These are phyloP conservation scores for Calonectria pseudoturangicola DNA, from an alignment of 2,329 filamentous ascomycete species.

Conservation along the genomic window DNA sequence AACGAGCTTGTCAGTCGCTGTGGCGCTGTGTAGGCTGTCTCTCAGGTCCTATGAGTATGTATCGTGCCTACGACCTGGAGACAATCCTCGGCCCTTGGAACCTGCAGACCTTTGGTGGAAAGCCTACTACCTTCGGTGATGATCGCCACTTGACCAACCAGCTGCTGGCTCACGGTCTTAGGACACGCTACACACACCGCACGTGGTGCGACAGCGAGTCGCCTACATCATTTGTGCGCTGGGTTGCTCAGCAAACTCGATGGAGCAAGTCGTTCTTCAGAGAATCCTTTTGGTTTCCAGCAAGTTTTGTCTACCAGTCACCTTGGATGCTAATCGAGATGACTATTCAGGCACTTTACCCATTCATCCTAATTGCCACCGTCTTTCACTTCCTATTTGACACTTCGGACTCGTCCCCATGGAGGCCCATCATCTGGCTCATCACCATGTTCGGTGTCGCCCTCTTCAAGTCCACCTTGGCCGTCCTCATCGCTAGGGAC, in stretches of 20 bases:
- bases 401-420: slow-evolving; percentile 28
- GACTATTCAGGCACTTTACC: slow-evolving; percentile 42
- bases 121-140: slow-evolving; percentile 41
- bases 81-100: slow-evolving; percentile 41
- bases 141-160: slow-evolving; percentile 42
- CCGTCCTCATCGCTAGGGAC: slow-evolving; percentile 41
- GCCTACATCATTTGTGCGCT: slow-evolving; percentile 39
- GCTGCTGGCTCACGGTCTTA: slow-evolving; percentile 39
- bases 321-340: slow-evolving; percentile 45
- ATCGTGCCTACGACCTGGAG: slow-evolving; percentile 40
- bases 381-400: slow-evolving; percentile 43
- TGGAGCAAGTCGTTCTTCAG: slow-evolving; percentile 45
- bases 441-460: slow-evolving; percentile 43
- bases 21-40: slow-evolving; percentile 43
- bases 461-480: slow-evolving; percentile 41
- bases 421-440: slow-evolving; percentile 41
- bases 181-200: slow-evolving; percentile 41
- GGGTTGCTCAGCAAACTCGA: slow-evolving; percentile 42
- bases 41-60: slow-evolving; percentile 43
- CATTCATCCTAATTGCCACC: slow-evolving; percentile 43
- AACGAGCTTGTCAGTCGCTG: slow-evolving; percentile 40
- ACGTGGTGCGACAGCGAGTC: slow-evolving; percentile 45
- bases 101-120: slow-evolving; percentile 42
- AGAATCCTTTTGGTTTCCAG: slow-evolving; percentile 43
- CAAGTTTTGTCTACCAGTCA: slow-evolving; percentile 41